phyloP scores from a whole-genome alignment of 1,139 yeast species.

The Meyerozyma sp. region DNA sequence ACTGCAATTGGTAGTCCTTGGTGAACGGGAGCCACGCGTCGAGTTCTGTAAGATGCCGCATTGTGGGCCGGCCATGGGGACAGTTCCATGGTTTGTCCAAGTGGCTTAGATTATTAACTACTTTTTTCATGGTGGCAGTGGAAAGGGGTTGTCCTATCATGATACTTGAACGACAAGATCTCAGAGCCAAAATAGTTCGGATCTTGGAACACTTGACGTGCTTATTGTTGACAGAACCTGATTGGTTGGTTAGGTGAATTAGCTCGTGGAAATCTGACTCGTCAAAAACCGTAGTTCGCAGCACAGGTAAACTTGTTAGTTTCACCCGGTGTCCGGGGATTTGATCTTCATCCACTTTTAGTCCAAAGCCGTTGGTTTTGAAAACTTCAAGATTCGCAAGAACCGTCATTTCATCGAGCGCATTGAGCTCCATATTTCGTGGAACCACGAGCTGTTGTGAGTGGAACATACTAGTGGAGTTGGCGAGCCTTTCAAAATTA shows the following conservation, averaged over 20 bases:
- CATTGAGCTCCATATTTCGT: constrained; percentile 55
- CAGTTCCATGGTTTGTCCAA: constrained; percentile 97
- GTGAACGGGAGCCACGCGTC: constrained; percentile 28
- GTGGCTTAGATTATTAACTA: constrained; percentile 62
- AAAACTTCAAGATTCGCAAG: constrained; percentile 55
- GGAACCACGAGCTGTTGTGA: constrained; percentile 74
- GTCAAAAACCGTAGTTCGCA: constrained; percentile 65
- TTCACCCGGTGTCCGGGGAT: constrained; percentile 50
- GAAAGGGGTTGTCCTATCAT: constrained; percentile 84
- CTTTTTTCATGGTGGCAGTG: constrained; percentile 52
- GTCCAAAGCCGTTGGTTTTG: constrained; percentile 69
- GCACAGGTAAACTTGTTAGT: constrained; percentile 64
- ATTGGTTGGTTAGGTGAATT: constrained; percentile 47
- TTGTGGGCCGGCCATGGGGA: constrained; percentile 97
- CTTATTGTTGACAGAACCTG: constrained; percentile 23
- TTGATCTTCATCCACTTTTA: constrained; percentile 42
- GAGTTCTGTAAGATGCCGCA: constrained; percentile 77
- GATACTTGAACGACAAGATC: constrained; percentile 89
- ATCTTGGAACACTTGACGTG: constrained; percentile 69
- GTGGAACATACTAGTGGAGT: constrained; percentile 36
- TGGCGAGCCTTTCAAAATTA: constrained; percentile 72
- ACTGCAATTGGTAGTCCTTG: neutral
- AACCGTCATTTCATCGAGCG: constrained; percentile 72
- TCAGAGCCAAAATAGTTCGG: constrained; percentile 80
- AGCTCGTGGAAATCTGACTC: constrained; percentile 70